Base-by-base conservation (phyloP, 768 basidiomycete species). In the Lentinus brumalis region DNA sequence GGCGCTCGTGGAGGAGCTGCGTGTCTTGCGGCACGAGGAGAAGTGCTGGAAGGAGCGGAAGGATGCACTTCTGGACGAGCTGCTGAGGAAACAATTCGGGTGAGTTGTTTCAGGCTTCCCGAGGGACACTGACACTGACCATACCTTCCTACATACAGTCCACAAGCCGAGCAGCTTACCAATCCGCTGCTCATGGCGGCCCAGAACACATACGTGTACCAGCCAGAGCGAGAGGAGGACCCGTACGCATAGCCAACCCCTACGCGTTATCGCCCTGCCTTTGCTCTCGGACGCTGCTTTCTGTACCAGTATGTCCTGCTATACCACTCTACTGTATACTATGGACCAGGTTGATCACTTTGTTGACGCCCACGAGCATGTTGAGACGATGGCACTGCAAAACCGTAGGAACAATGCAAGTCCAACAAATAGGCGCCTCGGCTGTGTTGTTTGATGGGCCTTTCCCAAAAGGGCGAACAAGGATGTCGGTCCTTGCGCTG, bases 1-100 rank as follows among this genome's bases (percentile, higher is more conserved):
- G 35, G 76, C 77, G 35, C 76, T 95, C 41, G 74, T 82, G 32
- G 83, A 86, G 63, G 89, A 95, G 71, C 75, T 92, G 63, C 80
- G 83, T 39, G 74, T 78, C 15, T 73, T 82, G 8, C 80, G 81
- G 59, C 72, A 75, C 4, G 86, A 91, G 61, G 77, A 78, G 55
- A 77, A 78, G 63, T 77, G 73, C 56, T 83, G 86, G 73, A 79
- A 77, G 59, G 75, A 84, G 53, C 79, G 81, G 56, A 91, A 90
- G 67, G 89, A 91, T 51, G 72, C 65, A n/a, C 78, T 81, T 61
- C 66, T 91, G 50, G 85, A 90, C 66, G 76, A 78, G 41, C 68
- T 86, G 14, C 70, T 87, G 60, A 73, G 78, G 51, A 71, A 66
- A 3, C 69, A 73, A 51, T 86, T 86, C 71, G 85, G 85, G 85